Evolutionary conservation across 1,284 basidiomycete genomes (phyloP), one percentile per base, ranked within the genome.

Genomic region (Clitocybe nebularis): DNA sequence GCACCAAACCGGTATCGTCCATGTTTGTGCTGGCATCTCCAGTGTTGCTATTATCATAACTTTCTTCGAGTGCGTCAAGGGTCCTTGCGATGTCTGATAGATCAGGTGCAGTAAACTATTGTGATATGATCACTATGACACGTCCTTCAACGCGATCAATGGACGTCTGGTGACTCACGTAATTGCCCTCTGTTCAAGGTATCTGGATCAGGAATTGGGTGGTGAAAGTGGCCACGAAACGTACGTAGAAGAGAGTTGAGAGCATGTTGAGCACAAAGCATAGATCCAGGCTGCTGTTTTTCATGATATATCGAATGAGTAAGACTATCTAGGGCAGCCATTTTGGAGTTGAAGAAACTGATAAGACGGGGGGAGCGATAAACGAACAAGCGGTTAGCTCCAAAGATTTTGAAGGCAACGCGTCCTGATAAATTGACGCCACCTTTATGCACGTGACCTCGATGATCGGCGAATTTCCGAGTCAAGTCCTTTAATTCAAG

Each of bases 181-280:
- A 86, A 63, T 74, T 74, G 48, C 77, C 82, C 64, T 89, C 84
- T 86, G 54, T 21, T 14, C 34, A 47, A 54, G 37, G 29, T 46
- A 35, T 42, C 33, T 41, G 13, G n/a, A 34, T 21, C 36, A 35
- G 36, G 37, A 43, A 32, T 39, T 38, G 19, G 36, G 26, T 16
- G 36, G 29, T 24, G 14, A 39, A 39, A 41, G 39, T 26, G 38
- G 14, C 43, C 19, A 36, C 33, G 39, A 34, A 17, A 72, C 79
- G 54, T 53, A 89, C 86, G 87, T 28, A 90, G 68, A n/a, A 91
- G 68, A 10, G 78, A 76, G 58, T 91, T 91, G 23, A 91, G 68
- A 9, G 88, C 86, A 64, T 91, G 86, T 55, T 90, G 88, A n/a
- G 87, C 88, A 58, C 89, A 91, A 32, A 90, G 75, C 78, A 86